These are phyloP conservation scores for Termitomyces sp. DNA, from an alignment of 768 basidiomycete genomes.

Conservation along the genomic window DNA sequence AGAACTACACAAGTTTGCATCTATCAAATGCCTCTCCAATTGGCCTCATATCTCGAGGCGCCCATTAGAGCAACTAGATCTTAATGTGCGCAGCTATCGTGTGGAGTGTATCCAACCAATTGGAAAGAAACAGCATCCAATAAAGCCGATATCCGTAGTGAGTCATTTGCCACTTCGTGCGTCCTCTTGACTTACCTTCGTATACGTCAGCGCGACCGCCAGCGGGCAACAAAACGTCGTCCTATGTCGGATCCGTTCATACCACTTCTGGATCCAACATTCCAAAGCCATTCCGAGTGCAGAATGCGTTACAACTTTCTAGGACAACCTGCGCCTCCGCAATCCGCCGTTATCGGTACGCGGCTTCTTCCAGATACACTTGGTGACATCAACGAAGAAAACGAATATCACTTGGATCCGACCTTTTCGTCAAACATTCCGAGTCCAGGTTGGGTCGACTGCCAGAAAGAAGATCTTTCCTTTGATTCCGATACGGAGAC, in stretches of 20 bases:
- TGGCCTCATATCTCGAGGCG: constrained; percentile 8
- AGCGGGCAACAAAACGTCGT: not conserved
- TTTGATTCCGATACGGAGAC: constrained; percentile 5
- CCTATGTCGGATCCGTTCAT: not conserved
- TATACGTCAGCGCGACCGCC: not conserved
- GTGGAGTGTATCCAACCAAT: not conserved
- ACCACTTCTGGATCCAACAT: not conserved
- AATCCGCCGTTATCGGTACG: not conserved
- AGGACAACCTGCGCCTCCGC: not conserved
- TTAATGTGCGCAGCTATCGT: constrained; percentile 4
- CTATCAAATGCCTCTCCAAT: constrained; percentile 7
- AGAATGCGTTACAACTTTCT: not conserved
- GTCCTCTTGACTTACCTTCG: not conserved
- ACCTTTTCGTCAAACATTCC: constrained; percentile 6
- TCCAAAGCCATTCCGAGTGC: not conserved
- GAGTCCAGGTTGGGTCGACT: constrained; percentile 5
- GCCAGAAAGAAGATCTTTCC: constrained; percentile 5
- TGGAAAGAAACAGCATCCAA: not conserved
- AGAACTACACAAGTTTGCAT: constrained; percentile 13
- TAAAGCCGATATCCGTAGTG: not conserved
- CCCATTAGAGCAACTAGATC: constrained; percentile 7
- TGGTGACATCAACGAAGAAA: constrained; percentile 7
- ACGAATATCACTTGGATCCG: not conserved
- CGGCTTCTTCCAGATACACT: constrained; percentile 1
- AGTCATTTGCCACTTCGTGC: not conserved